phyloP scores from a whole-genome alignment of 2,329 filamentous ascomycete genomes.

The Drechslerella coelobrocha region DNA sequence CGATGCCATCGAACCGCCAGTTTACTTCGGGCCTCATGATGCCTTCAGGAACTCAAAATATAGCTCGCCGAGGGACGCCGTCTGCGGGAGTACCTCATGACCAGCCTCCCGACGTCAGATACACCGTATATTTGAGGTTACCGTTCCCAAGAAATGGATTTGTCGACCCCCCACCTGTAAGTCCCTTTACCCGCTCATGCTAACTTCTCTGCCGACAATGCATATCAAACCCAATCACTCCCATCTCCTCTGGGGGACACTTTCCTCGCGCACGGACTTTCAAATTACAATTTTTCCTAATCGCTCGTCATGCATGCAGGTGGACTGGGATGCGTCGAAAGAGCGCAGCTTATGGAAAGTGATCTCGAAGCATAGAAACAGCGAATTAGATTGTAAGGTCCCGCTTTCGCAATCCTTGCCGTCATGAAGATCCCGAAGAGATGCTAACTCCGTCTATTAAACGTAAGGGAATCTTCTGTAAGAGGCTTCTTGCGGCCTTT shows the following conservation, averaged over 20 bases:
- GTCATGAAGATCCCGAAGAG: slow-evolving; percentile 17
- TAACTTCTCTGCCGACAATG: slow-evolving; percentile 16
- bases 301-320: slow-evolving; percentile 62
- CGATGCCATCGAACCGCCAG: slow-evolving; percentile 41
- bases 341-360: slow-evolving; percentile 90
- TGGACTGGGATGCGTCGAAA: slow-evolving; percentile 85
- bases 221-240: neutral
- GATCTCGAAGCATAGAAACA: slow-evolving; percentile 78
- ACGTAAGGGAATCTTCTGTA: slow-evolving; percentile 49
- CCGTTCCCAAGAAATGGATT: slow-evolving; percentile 87
- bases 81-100: slow-evolving; percentile 27
- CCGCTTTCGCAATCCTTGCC: slow-evolving; percentile 2
- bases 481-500: slow-evolving; percentile 14
- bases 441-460: slow-evolving; percentile 51
- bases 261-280: neutral
- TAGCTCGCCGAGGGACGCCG: slow-evolving; percentile 38
- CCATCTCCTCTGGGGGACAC: neutral
- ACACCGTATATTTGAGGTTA: slow-evolving; percentile 85
- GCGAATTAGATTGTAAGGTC: slow-evolving; percentile 80
- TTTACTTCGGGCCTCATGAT: slow-evolving; percentile 24
- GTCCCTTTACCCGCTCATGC: slow-evolving; percentile 54
- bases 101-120: slow-evolving; percentile 59
- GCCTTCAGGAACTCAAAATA: slow-evolving; percentile 26
- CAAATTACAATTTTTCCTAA: neutral
- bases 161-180: slow-evolving; percentile 83